Evolutionary conservation across 495 filamentous ascomycete genomes (phyloP), one percentile per base, ranked within the genome.

Genomic region (Coniosporium apollinis): DNA sequence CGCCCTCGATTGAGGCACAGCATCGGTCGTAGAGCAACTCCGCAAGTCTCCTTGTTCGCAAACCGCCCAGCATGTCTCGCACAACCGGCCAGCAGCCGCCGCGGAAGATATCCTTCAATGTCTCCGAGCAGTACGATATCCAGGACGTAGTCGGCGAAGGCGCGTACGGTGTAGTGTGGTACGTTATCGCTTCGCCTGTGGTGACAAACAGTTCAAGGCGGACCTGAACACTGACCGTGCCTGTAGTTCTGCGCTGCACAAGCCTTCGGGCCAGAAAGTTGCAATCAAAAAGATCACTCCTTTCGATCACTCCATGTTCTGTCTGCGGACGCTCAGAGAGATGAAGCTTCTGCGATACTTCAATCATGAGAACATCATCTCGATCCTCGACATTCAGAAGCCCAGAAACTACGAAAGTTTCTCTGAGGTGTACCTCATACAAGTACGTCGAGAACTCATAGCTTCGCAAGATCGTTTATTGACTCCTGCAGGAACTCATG

Each of bases 211-310:
- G 18, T 5, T 30, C 39, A n/a, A n/a, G n/a, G n/a, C n/a, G n/a
- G n/a, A n/a, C n/a, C n/a, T n/a, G n/a, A n/a, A n/a, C n/a, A 28
- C 42, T 59, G 45, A 55, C 22, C 9, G 5, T 28, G 9, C 13
- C 39, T 42, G n/a, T 45, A 94, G 86, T 63, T 99, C 91, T 32
- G 91, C 91, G 19, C 75, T 96, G 42, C 91, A 99, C 64, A 96
- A 96, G 65, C 91, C 91, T 4, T 96, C 91, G 2, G 76, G 84
- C 44, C 91, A 99, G 61, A 96, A 94, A 64, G 91, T 99, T 33
- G 91, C 91, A 19, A 99, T 99, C 65, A 99, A 99, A 67, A 99
- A 99, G 70, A 99, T 99, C 49, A 94, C 86, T 1, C 91, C 89
- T 0, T 96, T 96, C 61, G 89, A 97, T 46, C 87, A 96, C 54